phyloP scores from a whole-genome alignment of 2,329 filamentous ascomycete species.

The Pestalotiopsis sp. region DNA sequence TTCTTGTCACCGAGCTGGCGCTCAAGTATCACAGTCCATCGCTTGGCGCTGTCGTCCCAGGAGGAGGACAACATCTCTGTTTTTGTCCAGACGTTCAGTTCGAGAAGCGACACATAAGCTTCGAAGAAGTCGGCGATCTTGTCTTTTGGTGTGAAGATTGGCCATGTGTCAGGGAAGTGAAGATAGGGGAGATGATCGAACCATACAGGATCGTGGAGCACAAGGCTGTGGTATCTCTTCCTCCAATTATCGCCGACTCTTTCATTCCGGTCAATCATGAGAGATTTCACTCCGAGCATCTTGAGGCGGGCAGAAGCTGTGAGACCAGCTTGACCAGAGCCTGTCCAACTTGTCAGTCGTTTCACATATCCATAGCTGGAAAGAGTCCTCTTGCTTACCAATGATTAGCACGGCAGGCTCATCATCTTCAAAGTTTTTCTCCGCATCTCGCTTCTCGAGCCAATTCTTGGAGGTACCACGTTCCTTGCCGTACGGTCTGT shows the following conservation, averaged over 20 bases:
- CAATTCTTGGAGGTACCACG: conserved; percentile 58
- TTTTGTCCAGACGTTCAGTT: conserved; percentile 68
- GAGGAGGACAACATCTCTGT: conserved; percentile 50
- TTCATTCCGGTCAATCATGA: conserved; percentile 62
- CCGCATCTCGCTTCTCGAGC: conserved; percentile 53
- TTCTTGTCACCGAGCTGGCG: conserved; percentile 27
- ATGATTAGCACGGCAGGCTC: conserved; percentile 65
- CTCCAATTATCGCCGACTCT: conserved; percentile 68
- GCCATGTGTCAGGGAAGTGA: conserved; percentile 67
- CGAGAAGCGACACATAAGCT: conserved; percentile 64
- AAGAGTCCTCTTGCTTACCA: conserved; percentile 42
- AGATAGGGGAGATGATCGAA: conserved; percentile 67
- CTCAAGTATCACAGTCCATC: conserved; percentile 54
- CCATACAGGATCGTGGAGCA: conserved; percentile 70
- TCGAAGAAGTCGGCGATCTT: conserved; percentile 73
- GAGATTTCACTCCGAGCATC: conserved; percentile 56
- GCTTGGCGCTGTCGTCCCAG: conserved; percentile 50
- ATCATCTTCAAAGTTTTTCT: conserved; percentile 48
- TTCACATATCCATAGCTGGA: background rate
- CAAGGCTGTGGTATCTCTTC: conserved; percentile 64
- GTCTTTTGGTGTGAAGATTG: conserved; percentile 72
- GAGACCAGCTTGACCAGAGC: conserved; percentile 59
- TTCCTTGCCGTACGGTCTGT: conserved; percentile 57
- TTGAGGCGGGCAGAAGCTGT: conserved; percentile 61
- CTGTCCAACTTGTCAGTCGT: background rate